Base-by-base conservation (phyloP, 2,329 filamentous ascomycete genomes). In the Penicillium sp. region DNA sequence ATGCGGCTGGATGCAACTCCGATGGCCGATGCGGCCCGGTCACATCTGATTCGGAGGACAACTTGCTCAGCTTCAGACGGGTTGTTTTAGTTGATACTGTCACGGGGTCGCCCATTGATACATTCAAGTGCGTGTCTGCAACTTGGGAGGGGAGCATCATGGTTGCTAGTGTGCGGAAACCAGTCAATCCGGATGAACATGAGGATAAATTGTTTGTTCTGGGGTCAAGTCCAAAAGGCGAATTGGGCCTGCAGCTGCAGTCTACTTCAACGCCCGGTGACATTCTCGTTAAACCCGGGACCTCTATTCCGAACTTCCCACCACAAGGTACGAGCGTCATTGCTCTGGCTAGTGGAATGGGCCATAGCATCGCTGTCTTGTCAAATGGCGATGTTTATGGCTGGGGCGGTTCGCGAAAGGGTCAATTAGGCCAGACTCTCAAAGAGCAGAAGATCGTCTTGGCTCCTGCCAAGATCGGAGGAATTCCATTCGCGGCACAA, bases 401-500 rank as follows among this genome's bases (percentile, higher is more conserved):
- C 2, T 98, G 94, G 94, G 95, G 95, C 0, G 91, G 87, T 67
- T 89, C 90, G 14, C 85, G 92, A 24, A 95, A 96, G 71, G 91
- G 91, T 0, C 94, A 99, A 73, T 78, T 96, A 1, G 93, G 92
- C 0, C 75, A 79, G 43, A 82, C 83, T 0, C 77, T 78, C 31
- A 79, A 77, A 6, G 64, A 56, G 0, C 71, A 77, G 9, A 78
- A 76, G 47, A 74, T 87, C 31, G 72, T 88, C 2, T 82, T 84
- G 76, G 70, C 69, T 16, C 92, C 92, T 5, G 79, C 84, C 10
- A 87, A 81, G 73, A 82, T 96, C 22, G 76, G 78, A 77, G 73
- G 85, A 1, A 67, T 83, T 47, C 59, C 66, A 4, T 96, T 96
- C 73, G 78, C 76, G n/a, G 88, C 88, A 2, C 74, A 76, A 13